Base-by-base conservation (phyloP, 768 basidiomycete genomes). In the Mycena indigotica region DNA sequence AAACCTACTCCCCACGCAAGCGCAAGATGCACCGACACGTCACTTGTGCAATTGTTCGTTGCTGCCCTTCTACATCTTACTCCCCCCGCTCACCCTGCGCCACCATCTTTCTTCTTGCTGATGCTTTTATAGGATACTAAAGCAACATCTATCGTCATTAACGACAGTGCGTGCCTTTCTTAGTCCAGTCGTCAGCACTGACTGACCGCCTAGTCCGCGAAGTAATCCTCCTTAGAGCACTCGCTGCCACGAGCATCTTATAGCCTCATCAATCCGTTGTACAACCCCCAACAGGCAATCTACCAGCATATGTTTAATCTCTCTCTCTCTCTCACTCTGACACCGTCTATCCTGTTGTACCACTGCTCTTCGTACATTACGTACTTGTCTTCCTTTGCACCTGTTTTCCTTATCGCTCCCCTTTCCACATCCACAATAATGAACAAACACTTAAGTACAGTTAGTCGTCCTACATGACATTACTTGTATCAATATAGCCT, bases 11-110 rank as follows among this genome's bases (percentile, higher is more conserved):
- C 10, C 76, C 81, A 0, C 73, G 74, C 39, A 70, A 69, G 28
- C 74, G 82, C 44, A 77, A 75, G 54, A 67, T 87, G 24, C 80
- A 85, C 65, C 70, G 80, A 6, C 81, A 87, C 66, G 62, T 80
- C 29, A 85, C 83, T 8, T 84, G 82, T 56, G 85, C 85, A 2
- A 81, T 83, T 41, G 84, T 84, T 63, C 70, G 82, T 75, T 10
- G 21, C n/a, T 10, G 35, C 35, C 35, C n/a, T n/a, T 38, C n/a
- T n/a, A n/a, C 35, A n/a, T 38, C 35, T 38, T 38, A 10, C 35
- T 59, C 46, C 25, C 25, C 24, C 44, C 28, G n/a, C n/a, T 50
- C 25, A 17, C 39, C 28, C 10, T 26, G 35, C 48, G 29, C 45
- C 60, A 48, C 56, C 52, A 41, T 44, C 53, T 65, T 28, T 38